These are phyloP conservation scores for Sporothrix pseudoabietina DNA, from an alignment of 2,329 filamentous ascomycete species.

Conservation along the genomic window DNA sequence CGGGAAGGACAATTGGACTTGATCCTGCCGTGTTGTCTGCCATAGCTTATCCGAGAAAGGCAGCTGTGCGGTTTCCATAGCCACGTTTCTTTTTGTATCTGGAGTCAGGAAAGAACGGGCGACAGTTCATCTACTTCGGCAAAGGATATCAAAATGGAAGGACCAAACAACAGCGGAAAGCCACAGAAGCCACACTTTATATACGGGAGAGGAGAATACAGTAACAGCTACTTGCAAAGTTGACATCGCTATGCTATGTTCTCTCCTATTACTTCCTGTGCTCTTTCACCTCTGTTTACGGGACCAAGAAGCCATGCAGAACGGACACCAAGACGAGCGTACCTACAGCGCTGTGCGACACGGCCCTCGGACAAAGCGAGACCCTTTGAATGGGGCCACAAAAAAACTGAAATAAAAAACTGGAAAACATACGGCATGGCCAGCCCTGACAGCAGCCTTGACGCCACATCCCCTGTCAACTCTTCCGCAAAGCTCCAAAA, in stretches of 20 bases:
- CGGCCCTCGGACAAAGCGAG: constrained; percentile 1
- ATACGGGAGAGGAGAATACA: background rate
- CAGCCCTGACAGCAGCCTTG: constrained; percentile 12
- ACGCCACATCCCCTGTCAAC: background rate
- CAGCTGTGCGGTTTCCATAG: background rate
- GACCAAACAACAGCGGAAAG: background rate
- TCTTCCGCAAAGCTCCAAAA: background rate
- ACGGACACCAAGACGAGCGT: background rate
- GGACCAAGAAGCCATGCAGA: background rate
- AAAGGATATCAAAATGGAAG: background rate
- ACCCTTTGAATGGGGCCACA: background rate
- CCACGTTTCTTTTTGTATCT: background rate
- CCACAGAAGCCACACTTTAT: background rate
- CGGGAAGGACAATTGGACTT: constrained; percentile 7
- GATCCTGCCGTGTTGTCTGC: background rate
- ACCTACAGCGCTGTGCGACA: background rate
- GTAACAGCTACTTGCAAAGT: background rate
- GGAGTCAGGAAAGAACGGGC: background rate
- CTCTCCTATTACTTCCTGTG: background rate
- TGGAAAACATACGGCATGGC: background rate
- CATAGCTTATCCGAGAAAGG: constrained; percentile 7
- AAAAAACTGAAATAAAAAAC: background rate
- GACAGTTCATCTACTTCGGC: background rate
- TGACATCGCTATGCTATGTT: background rate
- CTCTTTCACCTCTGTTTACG: background rate